Evolutionary conservation across 371 early-diverging fungal genomes (phyloP), one percentile per base, ranked within the genome.

Genomic region (Mucor piriformis): DNA sequence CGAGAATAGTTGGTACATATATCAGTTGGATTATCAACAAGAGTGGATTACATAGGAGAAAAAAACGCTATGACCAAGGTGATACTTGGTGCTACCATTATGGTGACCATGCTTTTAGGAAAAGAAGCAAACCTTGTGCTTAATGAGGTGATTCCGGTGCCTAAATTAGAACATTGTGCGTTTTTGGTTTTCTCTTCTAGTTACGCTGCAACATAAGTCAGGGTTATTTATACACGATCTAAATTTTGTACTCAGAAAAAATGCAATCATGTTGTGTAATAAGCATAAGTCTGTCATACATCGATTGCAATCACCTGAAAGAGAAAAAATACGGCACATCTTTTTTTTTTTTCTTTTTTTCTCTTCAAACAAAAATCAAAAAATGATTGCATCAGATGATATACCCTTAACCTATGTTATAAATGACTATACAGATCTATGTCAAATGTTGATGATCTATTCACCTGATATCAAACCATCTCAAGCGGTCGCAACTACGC

Each of bases 51-150:
- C n/a, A 38, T 15, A 38, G 15, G 0, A 38, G 15, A 38, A 38
- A 99, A 99, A 99, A 96, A 86, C 95, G 97, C 77, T 97, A 99
- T 90, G 96, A 92, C 88, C 97, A 98, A 91, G 92, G 98, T 67
- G 99, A 98, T 94, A 92, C 93, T 53, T 86, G 98, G 74, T 99
- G 99, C 92, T 87, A 92, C 76, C 92, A 99, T 73, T 99, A 99
- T 85, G 99, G 99, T 57, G 89, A 89, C 70, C 95, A 96, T 68
- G 86, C 98, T 61, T 99, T 95, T 93, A 99, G 99, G 91, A 96
- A 94, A 90, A 98, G 99, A 85, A 99, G 98, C 94, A 93, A 96
- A 90, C 93, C 92, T 61, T 99, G 99, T 84, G 93, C 99, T 69
- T 91, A 92, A 77, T 99, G 99, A 86, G 99, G 95, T 66, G 99